Conservation (phyloP, 2,329 filamentous ascomycete species). For the Aspergillus awamori region DNA sequence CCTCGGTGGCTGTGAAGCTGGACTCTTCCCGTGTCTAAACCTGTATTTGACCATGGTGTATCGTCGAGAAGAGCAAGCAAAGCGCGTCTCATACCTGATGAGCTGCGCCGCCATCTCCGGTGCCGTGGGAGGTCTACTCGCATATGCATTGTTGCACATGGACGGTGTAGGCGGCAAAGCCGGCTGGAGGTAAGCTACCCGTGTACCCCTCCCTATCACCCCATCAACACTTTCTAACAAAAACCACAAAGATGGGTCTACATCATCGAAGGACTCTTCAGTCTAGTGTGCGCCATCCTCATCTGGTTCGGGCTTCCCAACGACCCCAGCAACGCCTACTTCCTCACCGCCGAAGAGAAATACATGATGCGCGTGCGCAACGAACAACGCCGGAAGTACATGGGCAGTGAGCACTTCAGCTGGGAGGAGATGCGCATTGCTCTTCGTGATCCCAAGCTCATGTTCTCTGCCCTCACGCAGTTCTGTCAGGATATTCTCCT, state of each 20-base stretch:
- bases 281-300: constrained; percentile 45
- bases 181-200: constrained; percentile 49
- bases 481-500: constrained; percentile 58
- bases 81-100: constrained; percentile 46
- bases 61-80: constrained; percentile 44
- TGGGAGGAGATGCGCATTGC: constrained; percentile 55
- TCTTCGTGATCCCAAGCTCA: constrained; percentile 55
- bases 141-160: constrained; percentile 47
- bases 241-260: constrained; percentile 45
- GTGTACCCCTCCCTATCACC: not conserved
- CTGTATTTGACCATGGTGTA: constrained; percentile 48
- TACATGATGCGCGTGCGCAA: constrained; percentile 55
- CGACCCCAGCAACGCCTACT: constrained; percentile 52
- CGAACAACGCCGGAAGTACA: constrained; percentile 51
- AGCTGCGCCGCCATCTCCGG: constrained; percentile 44
- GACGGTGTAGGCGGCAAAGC: constrained; percentile 49
- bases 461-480: constrained; percentile 53
- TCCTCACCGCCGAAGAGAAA: constrained; percentile 53
- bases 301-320: constrained; percentile 55
- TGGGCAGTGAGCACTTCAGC: constrained; percentile 54
- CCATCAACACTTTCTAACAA: not conserved
- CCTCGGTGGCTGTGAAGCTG: constrained; percentile 42
- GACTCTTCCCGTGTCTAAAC: constrained; percentile 45
- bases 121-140: constrained; percentile 45
- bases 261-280: constrained; percentile 55